Evolutionary conservation across 2,329 filamentous ascomycete species (phyloP), one percentile per base, ranked within the genome.

Genomic region (Elsinoe necatrix): DNA sequence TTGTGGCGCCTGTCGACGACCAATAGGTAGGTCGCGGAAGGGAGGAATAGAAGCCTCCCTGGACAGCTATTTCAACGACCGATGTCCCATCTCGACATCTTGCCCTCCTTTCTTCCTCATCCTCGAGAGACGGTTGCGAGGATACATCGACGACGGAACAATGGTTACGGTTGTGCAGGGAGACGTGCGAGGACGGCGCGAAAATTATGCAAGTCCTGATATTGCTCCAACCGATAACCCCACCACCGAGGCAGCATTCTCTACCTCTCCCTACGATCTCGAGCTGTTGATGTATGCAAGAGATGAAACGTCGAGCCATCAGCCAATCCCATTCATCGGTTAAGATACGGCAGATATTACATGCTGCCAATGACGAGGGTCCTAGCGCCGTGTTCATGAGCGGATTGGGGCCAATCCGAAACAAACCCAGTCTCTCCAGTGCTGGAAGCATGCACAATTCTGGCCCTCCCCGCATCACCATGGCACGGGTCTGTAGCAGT

Each of bases 401-500:
- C 45, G 45, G 45, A 4, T 50, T 14, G 11, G 16, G 18, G 34
- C 16, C n/a, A 25, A 31, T 14, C 45, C 45, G 45, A 50, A 29
- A 34, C 25, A 18, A 34, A 31, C 9, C 34, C n/a, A n/a, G 9
- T n/a, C 16, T 25, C 16, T 25, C n/a, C 16, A 50, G 45, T 34
- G 12, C 18, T 50, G n/a, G 20, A 27, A 31, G 25, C 45, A 20
- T 50, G 45, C 45, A 50, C 29, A 50, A 50, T 50, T 50, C 45
- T 31, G n/a, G 45, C 3, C 23, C 14, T 29, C 45, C 45, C 45
- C 45, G 45, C 45, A 31, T 50, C 45, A 34, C 20, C 34, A 14
- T 34, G 18, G 45, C 45, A 48, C 12, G 43, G 43, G 21, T 48
- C 8, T 20, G 18, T 23, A 25, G 41, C 20, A 45, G 23, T 12